Base-by-base conservation (phyloP, 2,329 filamentous ascomycete genomes). In the Thielaviopsis euricoi region DNA sequence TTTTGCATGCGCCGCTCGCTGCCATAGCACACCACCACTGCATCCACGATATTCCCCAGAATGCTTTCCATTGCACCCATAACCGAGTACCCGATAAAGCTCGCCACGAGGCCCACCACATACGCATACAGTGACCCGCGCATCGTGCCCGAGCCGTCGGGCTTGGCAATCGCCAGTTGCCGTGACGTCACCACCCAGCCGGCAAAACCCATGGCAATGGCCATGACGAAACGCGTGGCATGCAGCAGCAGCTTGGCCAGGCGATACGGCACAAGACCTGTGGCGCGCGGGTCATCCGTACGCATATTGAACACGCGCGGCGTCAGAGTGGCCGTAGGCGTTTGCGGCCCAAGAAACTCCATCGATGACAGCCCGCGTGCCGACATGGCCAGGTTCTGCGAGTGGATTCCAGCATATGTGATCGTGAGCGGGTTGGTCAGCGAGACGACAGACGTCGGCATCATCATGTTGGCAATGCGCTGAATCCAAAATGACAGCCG, bases 171-270 rank as follows among this genome's bases (percentile, higher is more conserved):
- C 55, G 78, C 75, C 3, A 96, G 74, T 70, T 86, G 84, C 62
- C 88, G 83, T 12, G 93, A 90, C 40, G 90, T 95, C 52, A 88
- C 86, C 9, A 97, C 88, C 93, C 93, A 98, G n/a, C 89, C 91
- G 3, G 87, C 90, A 66, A 97, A 95, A 0, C 91, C 91, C 29
- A 98, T 79, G 0, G 84, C 87, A 52, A 90, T 82, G 0, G 89
- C 88, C 81, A 96, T 95, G 66, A 96, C 86, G 67, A 91, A 87
- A 19, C 91, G 82, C 1, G 89, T 93, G 2, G 91, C 89, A 64
- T 96, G 88, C 3, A 98, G 80, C 7, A 98, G 79, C 26, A 97
- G 78, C 69, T 96, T 97, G 1, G 93, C 87, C 9, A 97, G 81
- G 4, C 88, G 82, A 68, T 97, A 98, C 0, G 93, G 86, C 23